Base-by-base conservation (phyloP, 2,329 filamentous ascomycete species). In the Xylariaceae sp. region DNA sequence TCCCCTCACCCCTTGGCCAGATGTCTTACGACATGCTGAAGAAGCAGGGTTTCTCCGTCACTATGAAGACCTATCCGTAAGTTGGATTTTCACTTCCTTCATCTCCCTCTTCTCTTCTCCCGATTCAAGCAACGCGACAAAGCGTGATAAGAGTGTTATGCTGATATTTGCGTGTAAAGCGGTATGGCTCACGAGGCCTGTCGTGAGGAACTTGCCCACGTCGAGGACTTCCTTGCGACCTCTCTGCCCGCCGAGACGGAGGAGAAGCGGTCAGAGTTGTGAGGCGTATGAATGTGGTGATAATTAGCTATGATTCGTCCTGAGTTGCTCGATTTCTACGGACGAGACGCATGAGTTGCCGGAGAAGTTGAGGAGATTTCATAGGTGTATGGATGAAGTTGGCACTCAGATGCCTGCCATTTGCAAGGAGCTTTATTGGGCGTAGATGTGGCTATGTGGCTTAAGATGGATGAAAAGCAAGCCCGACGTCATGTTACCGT, bases 161-260 rank as follows among this genome's bases (percentile, higher is more conserved):
- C 60, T 64, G 50, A 66, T 51, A 39, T 47, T 18, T 34, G 23
- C 8, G 39, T 49, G 59, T 15, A 15, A 55, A 90, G 87, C 60
- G 82, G 82, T 9, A 82, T 97, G 71, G 79, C 79, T 11, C 93
- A 97, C 73, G 88, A 86, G 4, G 91, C 91, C 1, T 87, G 86
- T 66, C 80, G 85, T 4, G 78, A 88, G 63, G 93, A 97, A 76
- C 84, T 97, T 57, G 84, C 94, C 63, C 89, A 96, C 67, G 78
- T 97, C 15, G 90, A 94, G 75, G 72, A 68, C 0, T 86, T 83
- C 62, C 64, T 87, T 55, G 72, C 67, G 39, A 70, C 75, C 58
- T 74, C 74, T 50, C 73, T 86, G 55, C 79, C 81, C 4, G 69
- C 76, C 0, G 62, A 75, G 55, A 62, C 75, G 55, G 75, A 67